Conservation (phyloP, 805 yeast species). For the Blastobotrys americana region DNA sequence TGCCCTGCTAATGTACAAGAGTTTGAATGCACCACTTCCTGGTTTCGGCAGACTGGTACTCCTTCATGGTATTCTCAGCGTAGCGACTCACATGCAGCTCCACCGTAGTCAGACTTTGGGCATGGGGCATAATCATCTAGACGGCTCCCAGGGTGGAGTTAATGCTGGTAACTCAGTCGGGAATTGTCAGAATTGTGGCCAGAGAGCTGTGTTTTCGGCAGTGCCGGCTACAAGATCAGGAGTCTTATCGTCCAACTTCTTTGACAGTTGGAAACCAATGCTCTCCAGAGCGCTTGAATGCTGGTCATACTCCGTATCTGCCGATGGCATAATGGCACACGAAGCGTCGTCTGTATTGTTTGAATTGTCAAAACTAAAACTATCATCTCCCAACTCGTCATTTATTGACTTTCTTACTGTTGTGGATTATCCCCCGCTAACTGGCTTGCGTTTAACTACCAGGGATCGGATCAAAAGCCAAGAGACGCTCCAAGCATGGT, state of each 20-base stretch:
- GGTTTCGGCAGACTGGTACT: conserved; percentile 21
- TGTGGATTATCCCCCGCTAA: conserved; percentile 21
- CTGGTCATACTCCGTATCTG: conserved; percentile 24
- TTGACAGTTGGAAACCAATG: conserved; percentile 18
- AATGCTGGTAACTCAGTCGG: too few species aligned
- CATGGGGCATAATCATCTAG: conserved; percentile 5
- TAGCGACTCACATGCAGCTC: conserved; percentile 22
- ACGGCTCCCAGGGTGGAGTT: conserved; percentile 4
- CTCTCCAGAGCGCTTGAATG: conserved; percentile 23
- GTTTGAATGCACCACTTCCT: conserved; percentile 19
- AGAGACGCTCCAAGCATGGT: conserved; percentile 22
- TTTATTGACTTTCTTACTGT: conserved; percentile 22
- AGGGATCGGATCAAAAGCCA: conserved; percentile 19
- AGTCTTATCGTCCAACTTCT: too few species aligned
- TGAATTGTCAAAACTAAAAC: conserved; percentile 21
- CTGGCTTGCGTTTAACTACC: conserved; percentile 14
- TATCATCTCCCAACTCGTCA: conserved; percentile 19
- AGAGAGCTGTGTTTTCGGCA: conserved; percentile 4
- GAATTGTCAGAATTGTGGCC: conserved; percentile 11
- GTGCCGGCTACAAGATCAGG: too few species aligned
- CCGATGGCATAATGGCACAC: conserved; percentile 19
- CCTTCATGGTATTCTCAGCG: conserved; percentile 24
- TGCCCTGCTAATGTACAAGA: conserved; percentile 18
- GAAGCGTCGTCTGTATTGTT: conserved; percentile 24
- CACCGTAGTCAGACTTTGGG: conserved; percentile 23